Percentiles rank a stretch among this genome's conserved stretches.
phyloP scores from a whole-genome alignment of 176 grass and related monocot species.

The Metroxylon sagu region DNA sequence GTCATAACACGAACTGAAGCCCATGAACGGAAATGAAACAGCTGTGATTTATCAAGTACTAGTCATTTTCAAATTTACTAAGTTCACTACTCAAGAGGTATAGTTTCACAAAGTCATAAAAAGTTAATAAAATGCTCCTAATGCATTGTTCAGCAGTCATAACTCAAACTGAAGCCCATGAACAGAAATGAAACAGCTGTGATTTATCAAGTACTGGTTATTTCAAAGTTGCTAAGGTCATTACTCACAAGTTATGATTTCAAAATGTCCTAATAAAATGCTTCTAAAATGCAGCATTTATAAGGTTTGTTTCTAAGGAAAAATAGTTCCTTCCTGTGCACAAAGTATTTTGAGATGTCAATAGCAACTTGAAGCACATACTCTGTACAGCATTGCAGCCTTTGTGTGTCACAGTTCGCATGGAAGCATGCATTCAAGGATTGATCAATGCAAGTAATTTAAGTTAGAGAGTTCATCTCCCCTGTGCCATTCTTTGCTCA shows the following conservation, averaged over 20 bases:
- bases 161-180: slow-evolving; percentile 78
- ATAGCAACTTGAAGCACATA: too few species aligned
- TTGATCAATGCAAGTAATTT: too few species aligned
- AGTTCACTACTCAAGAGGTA: neutral
- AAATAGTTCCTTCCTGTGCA: too few species aligned
- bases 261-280: too few species aligned
- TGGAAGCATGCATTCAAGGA: too few species aligned
- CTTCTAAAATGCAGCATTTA: too few species aligned
- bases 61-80: slow-evolving; percentile 17
- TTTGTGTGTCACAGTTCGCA: too few species aligned
- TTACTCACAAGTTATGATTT: slow-evolving; percentile 1
- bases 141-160: slow-evolving; percentile 78
- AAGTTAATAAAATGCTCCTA: neutral
- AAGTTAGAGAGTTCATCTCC: too few species aligned
- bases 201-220: slow-evolving; percentile 14
- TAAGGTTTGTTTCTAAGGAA: too few species aligned
- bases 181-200: slow-evolving; percentile 60
- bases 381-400: too few species aligned
- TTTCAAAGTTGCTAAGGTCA: slow-evolving; percentile 12
- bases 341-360: too few species aligned
- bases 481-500: too few species aligned
- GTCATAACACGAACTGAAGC: slow-evolving; percentile 82
- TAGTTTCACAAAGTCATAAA: neutral
- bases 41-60: slow-evolving; percentile 30
- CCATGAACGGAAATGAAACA: slow-evolving; percentile 70